These are phyloP conservation scores for Plenodomus tracheiphilus DNA, from an alignment of 2,329 filamentous ascomycete genomes.

Conservation along the genomic window DNA sequence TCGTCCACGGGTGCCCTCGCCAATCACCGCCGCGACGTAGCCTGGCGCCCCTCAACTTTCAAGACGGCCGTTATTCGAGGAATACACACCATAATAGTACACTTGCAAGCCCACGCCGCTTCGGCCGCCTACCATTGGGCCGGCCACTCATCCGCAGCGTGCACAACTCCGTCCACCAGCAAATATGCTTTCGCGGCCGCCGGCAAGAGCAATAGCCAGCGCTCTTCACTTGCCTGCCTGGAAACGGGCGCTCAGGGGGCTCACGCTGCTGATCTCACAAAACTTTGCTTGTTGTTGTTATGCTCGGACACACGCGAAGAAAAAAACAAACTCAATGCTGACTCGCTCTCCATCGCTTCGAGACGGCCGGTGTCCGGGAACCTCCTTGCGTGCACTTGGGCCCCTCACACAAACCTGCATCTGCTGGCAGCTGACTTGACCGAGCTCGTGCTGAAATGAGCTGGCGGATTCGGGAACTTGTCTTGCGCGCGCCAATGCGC, in stretches of 20 bases:
- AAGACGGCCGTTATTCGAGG: constrained; percentile 1
- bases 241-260: neutral
- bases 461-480: neutral
- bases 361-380: neutral
- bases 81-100: no score
- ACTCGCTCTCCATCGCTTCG: constrained; percentile 24
- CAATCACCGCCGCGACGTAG: constrained; percentile 4
- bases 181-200: neutral
- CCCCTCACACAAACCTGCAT: neutral
- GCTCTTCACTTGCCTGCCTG: neutral
- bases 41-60: neutral
- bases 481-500: neutral
- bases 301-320: constrained; percentile 10
- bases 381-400: neutral
- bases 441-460: constrained; percentile 1
- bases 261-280: neutral
- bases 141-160: neutral
- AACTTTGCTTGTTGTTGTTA: constrained; percentile 12
- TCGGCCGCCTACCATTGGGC: constrained; percentile 6
- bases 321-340: constrained; percentile 14
- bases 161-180: neutral
- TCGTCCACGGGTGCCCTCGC: constrained; percentile 10
- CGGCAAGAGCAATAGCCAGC: neutral
- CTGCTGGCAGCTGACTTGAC: constrained; percentile 4
- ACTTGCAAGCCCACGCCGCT: constrained; percentile 6